A percentile compares a stretch with the other conserved stretches of the same genome.
Evolutionary conservation across 106 monocot genomes (phyloP).

Genomic region (Gastrodia elata): DNA sequence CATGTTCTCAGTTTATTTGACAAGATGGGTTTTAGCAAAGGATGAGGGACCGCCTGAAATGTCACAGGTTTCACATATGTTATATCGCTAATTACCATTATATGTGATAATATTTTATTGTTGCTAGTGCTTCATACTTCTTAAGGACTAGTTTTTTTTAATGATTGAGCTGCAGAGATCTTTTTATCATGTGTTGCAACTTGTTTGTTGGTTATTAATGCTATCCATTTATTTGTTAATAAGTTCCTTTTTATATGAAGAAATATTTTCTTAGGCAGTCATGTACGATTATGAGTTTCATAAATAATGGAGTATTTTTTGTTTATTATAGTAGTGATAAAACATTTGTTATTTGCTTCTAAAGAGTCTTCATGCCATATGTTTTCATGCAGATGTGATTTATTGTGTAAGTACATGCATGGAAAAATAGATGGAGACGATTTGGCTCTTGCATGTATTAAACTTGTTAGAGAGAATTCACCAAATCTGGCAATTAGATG

Average conservation of each 20-base stretch:
- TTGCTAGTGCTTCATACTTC: background rate
- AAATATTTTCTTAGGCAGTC: background rate
- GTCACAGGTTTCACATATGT: constrained; percentile 51
- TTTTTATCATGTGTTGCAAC: background rate
- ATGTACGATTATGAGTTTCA: background rate
- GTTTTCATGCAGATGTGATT: background rate
- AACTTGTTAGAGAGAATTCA: background rate
- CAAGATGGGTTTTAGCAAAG: constrained; percentile 98
- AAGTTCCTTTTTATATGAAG: background rate
- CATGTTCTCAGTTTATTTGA: constrained; percentile 76
- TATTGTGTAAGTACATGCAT: background rate
- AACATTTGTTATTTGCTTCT: background rate
- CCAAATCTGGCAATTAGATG: background rate
- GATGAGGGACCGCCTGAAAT: constrained; percentile 98
- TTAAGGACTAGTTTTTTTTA: background rate
- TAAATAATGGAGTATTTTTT: background rate
- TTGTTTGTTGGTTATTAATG: background rate
- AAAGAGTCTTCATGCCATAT: background rate
- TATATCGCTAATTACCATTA: background rate
- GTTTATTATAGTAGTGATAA: background rate
- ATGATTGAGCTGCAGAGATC: background rate
- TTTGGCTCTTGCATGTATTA: background rate
- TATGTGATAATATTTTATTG: background rate
- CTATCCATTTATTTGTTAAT: background rate
- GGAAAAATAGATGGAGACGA: background rate